Evolutionary conservation across 176 grass and related monocot genomes (phyloP).

Genomic region (Hyparrhenia diplandra): DNA sequence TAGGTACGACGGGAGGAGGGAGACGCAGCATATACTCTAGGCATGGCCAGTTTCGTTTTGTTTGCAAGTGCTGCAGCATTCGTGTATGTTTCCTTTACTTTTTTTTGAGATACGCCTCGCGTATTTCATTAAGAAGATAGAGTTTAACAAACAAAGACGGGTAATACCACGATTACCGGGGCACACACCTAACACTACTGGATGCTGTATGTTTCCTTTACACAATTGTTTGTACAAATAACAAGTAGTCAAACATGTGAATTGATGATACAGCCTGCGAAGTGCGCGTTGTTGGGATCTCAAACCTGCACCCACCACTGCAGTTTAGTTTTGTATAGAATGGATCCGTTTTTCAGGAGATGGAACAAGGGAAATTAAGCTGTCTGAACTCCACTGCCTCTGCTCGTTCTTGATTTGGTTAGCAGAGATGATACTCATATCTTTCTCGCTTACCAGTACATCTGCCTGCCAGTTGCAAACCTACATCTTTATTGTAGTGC

Average conservation of each 20-base stretch:
- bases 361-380: background rate
- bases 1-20: no score
- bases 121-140: no score
- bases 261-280: background rate
- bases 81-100: no score
- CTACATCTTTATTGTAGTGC: background rate
- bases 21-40: no score
- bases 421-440: background rate
- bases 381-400: background rate
- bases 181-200: no score
- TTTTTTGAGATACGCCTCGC: no score
- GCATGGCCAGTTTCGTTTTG: no score
- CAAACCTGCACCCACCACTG: background rate
- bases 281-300: conserved; percentile 11
- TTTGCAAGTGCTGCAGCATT: no score
- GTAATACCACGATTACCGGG: no score
- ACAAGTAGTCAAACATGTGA: background rate
- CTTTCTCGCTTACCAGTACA: background rate
- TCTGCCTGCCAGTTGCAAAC: conserved; percentile 8
- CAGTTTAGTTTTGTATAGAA: background rate
- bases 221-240: background rate
- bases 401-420: background rate
- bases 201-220: no score
- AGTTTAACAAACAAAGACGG: no score
- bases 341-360: background rate